A percentile compares a stretch with the other conserved stretches of the same genome.
Evolutionary conservation across 495 filamentous ascomycete species (phyloP).

Genomic region (Viridothelium virens): DNA sequence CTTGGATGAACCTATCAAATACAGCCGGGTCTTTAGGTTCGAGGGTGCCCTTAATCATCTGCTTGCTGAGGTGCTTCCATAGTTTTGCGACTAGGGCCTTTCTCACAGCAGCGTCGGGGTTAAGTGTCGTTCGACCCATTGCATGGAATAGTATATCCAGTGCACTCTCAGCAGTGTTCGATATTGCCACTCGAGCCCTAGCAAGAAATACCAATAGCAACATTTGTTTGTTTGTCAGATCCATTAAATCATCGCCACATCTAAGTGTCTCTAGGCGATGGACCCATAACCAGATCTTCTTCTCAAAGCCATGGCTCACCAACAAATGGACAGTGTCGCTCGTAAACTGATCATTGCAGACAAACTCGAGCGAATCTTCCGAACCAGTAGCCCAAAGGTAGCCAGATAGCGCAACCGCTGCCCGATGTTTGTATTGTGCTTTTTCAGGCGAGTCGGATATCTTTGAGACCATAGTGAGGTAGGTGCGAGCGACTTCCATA

Average conservation of each 20-base stretch:
- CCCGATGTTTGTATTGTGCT: constrained; percentile 33
- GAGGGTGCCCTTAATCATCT: neutral
- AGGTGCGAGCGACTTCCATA: constrained; percentile 20
- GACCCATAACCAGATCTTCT: neutral
- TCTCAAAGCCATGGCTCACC: neutral
- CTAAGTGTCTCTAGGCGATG: neutral
- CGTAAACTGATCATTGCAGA: constrained; percentile 31
- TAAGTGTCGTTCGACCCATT: neutral
- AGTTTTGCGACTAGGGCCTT: neutral
- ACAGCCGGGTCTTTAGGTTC: neutral
- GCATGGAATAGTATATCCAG: neutral
- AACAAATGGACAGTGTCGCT: constrained; percentile 24
- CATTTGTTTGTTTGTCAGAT: neutral
- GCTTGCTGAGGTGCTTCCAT: neutral
- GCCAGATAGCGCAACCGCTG: constrained; percentile 39
- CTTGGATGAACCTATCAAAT: constrained; percentile 1
- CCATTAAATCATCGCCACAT: neutral
- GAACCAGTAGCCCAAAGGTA: constrained; percentile 48
- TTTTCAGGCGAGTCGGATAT: neutral
- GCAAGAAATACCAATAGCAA: neutral
- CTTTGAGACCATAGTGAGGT: neutral
- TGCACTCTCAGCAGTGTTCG: neutral
- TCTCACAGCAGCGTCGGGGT: neutral
- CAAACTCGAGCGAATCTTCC: constrained; percentile 35
- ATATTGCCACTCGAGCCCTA: neutral